Evolutionary conservation across 768 basidiomycete species (phyloP), one percentile per base, ranked within the genome.

Genomic region (Sarcodon aspratus): DNA sequence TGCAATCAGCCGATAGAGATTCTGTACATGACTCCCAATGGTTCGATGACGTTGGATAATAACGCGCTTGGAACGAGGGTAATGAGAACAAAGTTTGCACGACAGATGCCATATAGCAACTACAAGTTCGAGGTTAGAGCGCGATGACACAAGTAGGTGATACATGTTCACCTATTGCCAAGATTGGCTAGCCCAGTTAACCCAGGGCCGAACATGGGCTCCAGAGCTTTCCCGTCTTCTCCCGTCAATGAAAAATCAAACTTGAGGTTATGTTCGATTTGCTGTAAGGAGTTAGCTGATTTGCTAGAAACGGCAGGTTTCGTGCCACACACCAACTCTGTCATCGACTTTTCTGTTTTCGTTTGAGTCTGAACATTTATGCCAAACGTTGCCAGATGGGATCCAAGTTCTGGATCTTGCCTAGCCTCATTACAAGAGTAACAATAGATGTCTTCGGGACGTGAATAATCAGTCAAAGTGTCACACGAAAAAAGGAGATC

Each of bases 21-120:
- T 79, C 78, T 9, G 72, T 54, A 63, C 94, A 97, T 4, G 68
- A 64, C 8, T 66, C 59, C 50, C 76, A 75, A 62, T 96, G 93
- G 4, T 61, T 49, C 6, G 57, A 50, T 21, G 74, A 70, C 1
- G 65, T 61, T 8, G 69, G 63, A 50, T 69, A 66, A 68, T 96
- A 98, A 8, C 87, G 80, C 2, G 69, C 59, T 54, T 80, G 78
- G 72, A 96, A 98, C 0, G 77, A 56, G 0, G 82, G 74, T 3
- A 98, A 75, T 2, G 91, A 71, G 68, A 96, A 95, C 1, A 97
- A 54, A 0, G 80, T 77, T 66, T 98, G 95, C 0, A 98, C 65
- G 9, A 91, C 83, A 0, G 93, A 96, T 1, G 94, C 90, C 82
- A 99, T 95, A 69, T 99, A 99, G 64, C 95, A 99, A 61, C 93